A percentile compares a stretch with the other conserved stretches of the same genome.
Conservation (phyloP, 306 rosid species). For the Ceratonia siliqua region DNA sequence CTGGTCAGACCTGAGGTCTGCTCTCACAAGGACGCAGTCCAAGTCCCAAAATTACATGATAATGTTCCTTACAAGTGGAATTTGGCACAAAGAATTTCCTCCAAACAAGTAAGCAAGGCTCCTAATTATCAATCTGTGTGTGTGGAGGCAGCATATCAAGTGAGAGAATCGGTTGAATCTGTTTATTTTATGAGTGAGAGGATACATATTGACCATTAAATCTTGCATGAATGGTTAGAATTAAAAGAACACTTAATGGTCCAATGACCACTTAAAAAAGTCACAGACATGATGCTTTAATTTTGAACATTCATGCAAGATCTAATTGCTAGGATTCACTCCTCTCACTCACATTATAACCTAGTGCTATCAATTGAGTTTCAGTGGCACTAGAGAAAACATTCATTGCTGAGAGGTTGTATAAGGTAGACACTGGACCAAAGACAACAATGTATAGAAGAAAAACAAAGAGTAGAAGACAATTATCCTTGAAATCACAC, state of each 20-base stretch:
- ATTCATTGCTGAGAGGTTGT: not conserved
- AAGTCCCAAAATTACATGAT: not conserved
- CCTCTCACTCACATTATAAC: not conserved
- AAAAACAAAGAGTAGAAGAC: constrained; percentile 8
- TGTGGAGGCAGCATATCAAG: not conserved
- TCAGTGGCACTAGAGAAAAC: not conserved
- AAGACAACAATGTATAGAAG: constrained; percentile 8
- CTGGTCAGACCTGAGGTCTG: not conserved
- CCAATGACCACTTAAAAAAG: not conserved
- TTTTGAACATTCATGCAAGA: not conserved
- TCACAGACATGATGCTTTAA: not conserved
- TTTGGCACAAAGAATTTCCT: not conserved
- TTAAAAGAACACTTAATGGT: not conserved
- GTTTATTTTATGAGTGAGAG: not conserved
- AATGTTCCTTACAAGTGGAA: not conserved
- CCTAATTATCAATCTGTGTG: not conserved
- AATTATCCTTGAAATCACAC: constrained; percentile 39
- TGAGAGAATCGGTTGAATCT: too few species aligned
- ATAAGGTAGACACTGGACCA: constrained; percentile 2
- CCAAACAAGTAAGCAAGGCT: not conserved
- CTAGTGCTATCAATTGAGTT: not conserved
- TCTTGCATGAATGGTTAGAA: not conserved
- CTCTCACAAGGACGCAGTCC: not conserved
- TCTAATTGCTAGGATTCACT: not conserved
- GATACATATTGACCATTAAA: not conserved